Percentiles rank a stretch among this genome's conserved stretches.
Conservation (phyloP, 2,329 filamentous ascomycete species). For the Epichloe coenophiala region DNA sequence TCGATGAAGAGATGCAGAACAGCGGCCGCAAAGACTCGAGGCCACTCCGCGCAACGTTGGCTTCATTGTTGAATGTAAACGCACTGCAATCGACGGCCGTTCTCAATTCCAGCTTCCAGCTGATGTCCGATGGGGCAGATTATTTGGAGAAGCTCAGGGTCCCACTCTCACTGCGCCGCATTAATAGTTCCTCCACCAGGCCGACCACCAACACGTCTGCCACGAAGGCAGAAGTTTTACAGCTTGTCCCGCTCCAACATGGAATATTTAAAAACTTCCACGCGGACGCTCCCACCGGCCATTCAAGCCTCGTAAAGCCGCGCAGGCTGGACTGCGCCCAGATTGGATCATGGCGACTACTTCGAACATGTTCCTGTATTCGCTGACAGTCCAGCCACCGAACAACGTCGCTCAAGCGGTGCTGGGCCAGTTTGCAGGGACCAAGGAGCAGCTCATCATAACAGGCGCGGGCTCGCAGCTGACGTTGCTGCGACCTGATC, state of each 20-base stretch:
- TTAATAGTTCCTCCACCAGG: conserved; percentile 21
- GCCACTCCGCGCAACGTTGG: conserved; percentile 26
- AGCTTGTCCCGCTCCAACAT: conserved; percentile 12
- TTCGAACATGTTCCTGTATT: conserved; percentile 97
- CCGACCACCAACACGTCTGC: conserved; percentile 8
- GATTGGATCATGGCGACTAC: conserved; percentile 76
- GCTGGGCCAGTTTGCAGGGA: conserved; percentile 88
- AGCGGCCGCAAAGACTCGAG: conserved; percentile 26
- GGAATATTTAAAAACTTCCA: conserved; percentile 4
- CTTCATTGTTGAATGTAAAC: conserved; percentile 20
- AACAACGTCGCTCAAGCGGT: conserved; percentile 83
- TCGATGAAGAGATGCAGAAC: conserved; percentile 21
- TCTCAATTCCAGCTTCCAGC: not conserved
- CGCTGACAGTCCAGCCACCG: conserved; percentile 85
- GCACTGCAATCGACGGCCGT: not conserved
- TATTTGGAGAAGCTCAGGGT: conserved; percentile 17
- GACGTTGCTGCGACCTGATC: conserved; percentile 74
- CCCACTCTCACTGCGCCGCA: conserved; percentile 17
- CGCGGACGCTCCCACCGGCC: conserved; percentile 12
- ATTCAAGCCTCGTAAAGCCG: conserved; percentile 22
- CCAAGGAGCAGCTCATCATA: conserved; percentile 94
- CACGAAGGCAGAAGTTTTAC: conserved; percentile 17
- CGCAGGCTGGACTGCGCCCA: conserved; percentile 37
- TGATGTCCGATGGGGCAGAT: not conserved
- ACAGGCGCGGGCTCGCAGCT: conserved; percentile 85